phyloP scores from a whole-genome alignment of 2,329 filamentous ascomycete genomes.

The Allantophomopsis cytisporea region DNA sequence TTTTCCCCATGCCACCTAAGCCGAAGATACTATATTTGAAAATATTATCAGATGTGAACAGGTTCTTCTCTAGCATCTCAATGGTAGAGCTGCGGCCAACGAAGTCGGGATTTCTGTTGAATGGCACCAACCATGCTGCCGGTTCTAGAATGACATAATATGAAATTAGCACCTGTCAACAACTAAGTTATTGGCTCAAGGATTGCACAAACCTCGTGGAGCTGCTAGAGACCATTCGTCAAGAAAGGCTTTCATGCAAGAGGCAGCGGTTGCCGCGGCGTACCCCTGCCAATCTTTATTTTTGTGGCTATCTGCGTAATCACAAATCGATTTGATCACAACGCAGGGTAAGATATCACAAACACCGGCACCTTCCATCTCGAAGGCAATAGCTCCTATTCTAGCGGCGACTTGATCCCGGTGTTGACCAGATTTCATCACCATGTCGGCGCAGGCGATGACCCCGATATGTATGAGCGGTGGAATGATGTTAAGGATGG shows the following conservation, averaged over 20 bases:
- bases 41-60: constrained; percentile 1
- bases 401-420: constrained; percentile 3
- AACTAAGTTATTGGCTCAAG: too few species aligned
- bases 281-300: constrained; percentile 22
- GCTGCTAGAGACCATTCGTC: background rate
- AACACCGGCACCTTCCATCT: constrained; percentile 17
- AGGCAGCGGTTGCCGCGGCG: constrained; percentile 19
- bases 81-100: constrained; percentile 5
- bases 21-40: constrained; percentile 2
- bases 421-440: constrained; percentile 4
- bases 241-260: constrained; percentile 10
- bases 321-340: constrained; percentile 25
- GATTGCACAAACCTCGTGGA: too few species aligned
- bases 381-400: constrained; percentile 9
- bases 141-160: too few species aligned
- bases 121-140: background rate
- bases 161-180: too few species aligned
- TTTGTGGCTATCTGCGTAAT: constrained; percentile 26
- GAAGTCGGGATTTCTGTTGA: constrained; percentile 2
- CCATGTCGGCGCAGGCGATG: constrained; percentile 16
- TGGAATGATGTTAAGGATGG: background rate
- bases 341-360: constrained; percentile 20
- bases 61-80: constrained; percentile 1
- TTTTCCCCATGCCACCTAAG: constrained; percentile 7
- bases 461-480: constrained; percentile 17